A percentile compares a stretch with the other conserved stretches of the same genome.
Conservation (phyloP, 169 alveolate genomes). For the Babesia bovis region DNA sequence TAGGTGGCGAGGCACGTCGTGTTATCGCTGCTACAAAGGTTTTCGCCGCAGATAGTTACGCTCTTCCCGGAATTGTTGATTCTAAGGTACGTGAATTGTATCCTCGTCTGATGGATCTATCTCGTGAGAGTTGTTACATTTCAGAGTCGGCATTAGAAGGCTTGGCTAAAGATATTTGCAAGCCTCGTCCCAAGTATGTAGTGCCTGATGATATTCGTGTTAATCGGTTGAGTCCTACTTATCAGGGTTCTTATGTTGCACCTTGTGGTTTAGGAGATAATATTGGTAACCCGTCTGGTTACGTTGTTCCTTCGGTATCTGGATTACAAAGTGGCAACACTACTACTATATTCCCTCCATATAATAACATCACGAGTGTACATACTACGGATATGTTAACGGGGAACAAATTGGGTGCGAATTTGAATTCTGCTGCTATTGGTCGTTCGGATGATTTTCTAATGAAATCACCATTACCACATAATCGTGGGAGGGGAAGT, state of each 20-base stretch:
- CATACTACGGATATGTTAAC: not conserved
- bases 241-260: not conserved
- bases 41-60: constrained; percentile 36
- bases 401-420: not conserved
- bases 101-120: constrained; percentile 38
- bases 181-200: not conserved
- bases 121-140: constrained; percentile 35
- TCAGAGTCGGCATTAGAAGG: constrained; percentile 39
- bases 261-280: not conserved
- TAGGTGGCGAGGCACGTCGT: constrained; percentile 29
- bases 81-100: constrained; percentile 28
- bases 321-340: not conserved
- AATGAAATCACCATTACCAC: not conserved
- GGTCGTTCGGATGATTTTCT: not conserved
- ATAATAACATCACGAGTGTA: not conserved
- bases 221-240: not conserved
- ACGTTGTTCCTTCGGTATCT: not conserved
- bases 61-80: constrained; percentile 44
- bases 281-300: constrained; percentile 1
- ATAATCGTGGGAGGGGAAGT: constrained; percentile 5
- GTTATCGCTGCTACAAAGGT: constrained; percentile 38
- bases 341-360: not conserved
- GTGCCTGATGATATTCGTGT: no score
- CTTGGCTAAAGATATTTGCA: constrained; percentile 35
- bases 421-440: not conserved